Evolutionary conservation across 768 basidiomycete species (phyloP), one percentile per base, ranked within the genome.

Genomic region (Mycena crocata): DNA sequence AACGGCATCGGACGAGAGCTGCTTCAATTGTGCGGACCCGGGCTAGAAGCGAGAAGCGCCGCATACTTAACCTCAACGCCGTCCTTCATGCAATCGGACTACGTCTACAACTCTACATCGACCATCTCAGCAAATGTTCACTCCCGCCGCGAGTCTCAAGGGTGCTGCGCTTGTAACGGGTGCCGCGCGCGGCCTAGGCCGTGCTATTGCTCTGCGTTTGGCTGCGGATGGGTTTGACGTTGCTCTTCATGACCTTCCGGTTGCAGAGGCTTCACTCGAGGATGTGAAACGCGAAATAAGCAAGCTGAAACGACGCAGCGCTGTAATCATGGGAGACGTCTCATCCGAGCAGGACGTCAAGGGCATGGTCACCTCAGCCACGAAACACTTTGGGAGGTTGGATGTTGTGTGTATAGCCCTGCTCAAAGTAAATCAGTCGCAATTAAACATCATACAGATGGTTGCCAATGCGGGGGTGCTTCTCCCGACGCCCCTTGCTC

Each of bases 141-240:
- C 40, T 8, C 21, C 44, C 10, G 44, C 40, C n/a, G 44, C n/a
- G n/a, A n/a, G n/a, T n/a, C n/a, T 50, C 28, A 57, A 57, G 31
- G 56, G 76, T 30, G 72, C 77, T 48, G 81, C 80, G 5, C 73
- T 81, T 67, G 74, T 83, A 31, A 81, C 82, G 0, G 83, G 81
- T 32, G 78, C 74, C 15, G 75, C 73, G 6, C 28, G 45, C 19
- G 39, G 56, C 13, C 9, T 82, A 35, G 82, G 81, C 10, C 74
- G 78, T 26, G 80, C 78, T 56, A 79, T 82, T 48, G 77, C 80
- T 21, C 66, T 76, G 10, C 73, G 79, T 10, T 78, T 83, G 40
- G 81, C 82, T 37, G 46, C 66, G 10, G 81, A 78, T 51, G 80
- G 81, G 26, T 77, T 79, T 66, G 78, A 82, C 55, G 68, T 82